Base-by-base conservation (phyloP, 2,329 filamentous ascomycete species). In the Neophaeococcomyces aloes region DNA sequence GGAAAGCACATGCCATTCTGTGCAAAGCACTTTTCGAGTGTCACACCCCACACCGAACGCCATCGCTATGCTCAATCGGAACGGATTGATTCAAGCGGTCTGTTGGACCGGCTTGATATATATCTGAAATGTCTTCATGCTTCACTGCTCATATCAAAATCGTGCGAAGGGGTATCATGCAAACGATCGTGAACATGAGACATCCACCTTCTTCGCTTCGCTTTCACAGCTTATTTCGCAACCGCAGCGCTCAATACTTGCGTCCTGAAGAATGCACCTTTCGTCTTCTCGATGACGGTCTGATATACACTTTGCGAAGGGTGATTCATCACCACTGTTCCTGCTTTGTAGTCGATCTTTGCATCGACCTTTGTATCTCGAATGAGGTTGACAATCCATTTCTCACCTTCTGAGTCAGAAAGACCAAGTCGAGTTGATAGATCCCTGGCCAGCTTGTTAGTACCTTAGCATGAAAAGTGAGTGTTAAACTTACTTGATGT, bases 301-400 rank as follows among this genome's bases (percentile, higher is more conserved):
- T 95, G 89, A 70, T 98, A 96, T 55, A 98, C 89, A 52, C 87
- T 94, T 72, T 93, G 91, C 50, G 91, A 89, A 40, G 89, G 91
- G 70, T 98, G 91, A 74, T 98, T 96, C 89, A 98, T 98, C 57
- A 96, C 80, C 42, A 98, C 91, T 43, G 91, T 96, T 61, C 91
- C 91, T 69, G 94, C 86, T 73, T 96, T 86, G 72, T 94, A 95
- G 70, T 98, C 91, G 63, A 96, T 96, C 79, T 98, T 98, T 59
- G 91, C 91, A 62, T 98, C 91, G 51, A 98, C 84, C 51, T 88
- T 79, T 18, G 91, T 98, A 69, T 98, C 91, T 52, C 91, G 83
- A 68, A 98, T 98, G 53, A 98, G 76, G 73, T 98, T 98, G 58
- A 98, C 91, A 60, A 98, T 98, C 91, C 91, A 98, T 75, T 98